Percentiles rank a stretch among this genome's conserved stretches.
These are phyloP conservation scores for Trypanosoma platydactyli DNA, from an alignment of 208 protist genomes.

Conservation along the genomic window DNA sequence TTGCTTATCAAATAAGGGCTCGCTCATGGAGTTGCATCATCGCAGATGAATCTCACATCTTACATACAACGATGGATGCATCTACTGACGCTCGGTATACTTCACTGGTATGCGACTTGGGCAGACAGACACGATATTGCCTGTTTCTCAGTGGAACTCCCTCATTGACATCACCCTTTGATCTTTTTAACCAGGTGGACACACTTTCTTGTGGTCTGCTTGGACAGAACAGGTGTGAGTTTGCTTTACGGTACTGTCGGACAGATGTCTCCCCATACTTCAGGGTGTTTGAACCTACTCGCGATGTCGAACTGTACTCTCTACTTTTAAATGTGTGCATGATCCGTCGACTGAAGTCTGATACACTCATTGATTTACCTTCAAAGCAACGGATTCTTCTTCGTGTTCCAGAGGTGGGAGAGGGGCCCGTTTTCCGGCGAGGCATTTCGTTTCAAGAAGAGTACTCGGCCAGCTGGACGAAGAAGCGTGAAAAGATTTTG, in stretches of 20 bases:
- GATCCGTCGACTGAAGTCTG: constrained; percentile 66
- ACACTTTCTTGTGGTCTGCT: constrained; percentile 55
- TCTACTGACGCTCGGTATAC: constrained; percentile 69
- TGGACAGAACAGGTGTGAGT: constrained; percentile 56
- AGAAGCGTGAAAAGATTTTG: constrained; percentile 54
- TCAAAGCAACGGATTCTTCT: constrained; percentile 65
- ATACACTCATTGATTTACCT: constrained; percentile 72
- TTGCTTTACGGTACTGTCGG: constrained; percentile 71
- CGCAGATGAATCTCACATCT: constrained; percentile 79
- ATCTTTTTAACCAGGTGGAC: constrained; percentile 81
- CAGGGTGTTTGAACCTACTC: constrained; percentile 39
- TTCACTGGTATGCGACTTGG: constrained; percentile 37
- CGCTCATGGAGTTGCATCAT: constrained; percentile 56
- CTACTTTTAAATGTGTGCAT: constrained; percentile 54
- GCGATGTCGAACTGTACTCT: constrained; percentile 47
- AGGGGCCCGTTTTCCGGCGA: not conserved
- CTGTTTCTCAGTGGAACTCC: constrained; percentile 78
- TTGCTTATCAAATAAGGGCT: constrained; percentile 38
- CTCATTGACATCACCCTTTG: constrained; percentile 58
- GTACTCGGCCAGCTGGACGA: constrained; percentile 59
- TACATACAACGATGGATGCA: constrained; percentile 69
- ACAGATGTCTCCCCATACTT: constrained; percentile 57
- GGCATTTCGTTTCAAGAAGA: constrained; percentile 47
- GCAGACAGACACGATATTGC: constrained; percentile 46
- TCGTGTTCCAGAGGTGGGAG: constrained; percentile 35